A percentile compares a stretch with the other conserved stretches of the same genome.
phyloP scores from a whole-genome alignment of 495 filamentous ascomycete species.

The Zalerion maritima region DNA sequence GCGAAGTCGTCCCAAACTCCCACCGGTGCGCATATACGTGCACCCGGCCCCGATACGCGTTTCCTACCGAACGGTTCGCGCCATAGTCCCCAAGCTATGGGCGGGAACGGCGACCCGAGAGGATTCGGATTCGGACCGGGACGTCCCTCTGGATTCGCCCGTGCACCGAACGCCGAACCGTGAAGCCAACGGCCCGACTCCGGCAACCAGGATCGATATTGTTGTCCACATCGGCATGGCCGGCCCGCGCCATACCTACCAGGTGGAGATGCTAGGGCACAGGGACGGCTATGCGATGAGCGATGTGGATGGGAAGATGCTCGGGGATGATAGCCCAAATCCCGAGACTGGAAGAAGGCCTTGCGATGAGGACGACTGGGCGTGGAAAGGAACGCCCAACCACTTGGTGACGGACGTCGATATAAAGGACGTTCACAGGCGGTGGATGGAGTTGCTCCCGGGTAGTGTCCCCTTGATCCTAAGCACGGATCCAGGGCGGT shows the following conservation, averaged over 20 bases:
- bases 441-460: conserved; percentile 37
- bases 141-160: not conserved
- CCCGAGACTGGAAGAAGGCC: conserved; percentile 27
- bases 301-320: conserved; percentile 49
- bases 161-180: not conserved
- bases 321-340: conserved; percentile 37
- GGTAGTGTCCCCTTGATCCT: conserved; percentile 10
- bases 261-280: conserved; percentile 54
- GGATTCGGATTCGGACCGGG: not conserved
- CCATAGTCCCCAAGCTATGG: conserved; percentile 47
- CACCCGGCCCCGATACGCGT: conserved; percentile 55
- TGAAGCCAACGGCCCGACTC: conserved; percentile 13
- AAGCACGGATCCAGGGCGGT: conserved; percentile 52
- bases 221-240: conserved; percentile 75
- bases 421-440: conserved; percentile 34
- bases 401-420: conserved; percentile 36
- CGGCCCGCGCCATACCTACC: conserved; percentile 49
- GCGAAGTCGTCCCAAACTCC: conserved; percentile 12
- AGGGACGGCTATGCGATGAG: conserved; percentile 57
- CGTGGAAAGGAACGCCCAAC: conserved; percentile 30
- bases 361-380: conserved; percentile 22
- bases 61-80: conserved; percentile 48
- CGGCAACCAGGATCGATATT: conserved; percentile 43
- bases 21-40: conserved; percentile 47
- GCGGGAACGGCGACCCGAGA: conserved; percentile 7